phyloP scores from a whole-genome alignment of 345 rosid genomes.

The Dovyalis caffra region DNA sequence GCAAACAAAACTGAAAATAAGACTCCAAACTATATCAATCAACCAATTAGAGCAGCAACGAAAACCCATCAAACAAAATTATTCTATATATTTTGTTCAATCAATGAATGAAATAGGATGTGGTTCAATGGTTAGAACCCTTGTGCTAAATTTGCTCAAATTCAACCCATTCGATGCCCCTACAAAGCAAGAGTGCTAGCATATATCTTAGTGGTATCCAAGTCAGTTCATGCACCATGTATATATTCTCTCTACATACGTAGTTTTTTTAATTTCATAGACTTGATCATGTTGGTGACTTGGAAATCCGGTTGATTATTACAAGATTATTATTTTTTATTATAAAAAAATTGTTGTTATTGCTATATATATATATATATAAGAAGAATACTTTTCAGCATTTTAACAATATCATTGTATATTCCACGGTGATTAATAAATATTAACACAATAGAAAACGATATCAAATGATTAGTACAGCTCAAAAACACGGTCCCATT shows the following conservation, averaged over 20 bases:
- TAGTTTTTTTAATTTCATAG: background rate
- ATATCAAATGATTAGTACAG: conserved; percentile 16
- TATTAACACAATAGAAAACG: background rate
- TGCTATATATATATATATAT: too few relatives aligned
- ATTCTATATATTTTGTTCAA: too few relatives aligned
- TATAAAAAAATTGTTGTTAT: too few relatives aligned
- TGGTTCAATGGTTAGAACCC: too few relatives aligned
- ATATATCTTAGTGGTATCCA: conserved; percentile 17
- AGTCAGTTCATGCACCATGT: conserved; percentile 9
- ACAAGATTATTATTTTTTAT: background rate
- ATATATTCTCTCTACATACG: background rate
- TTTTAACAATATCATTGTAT: too few relatives aligned
- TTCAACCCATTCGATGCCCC: background rate
- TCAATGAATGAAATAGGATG: background rate
- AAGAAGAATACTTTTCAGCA: too few relatives aligned
- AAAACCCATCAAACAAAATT: too few relatives aligned
- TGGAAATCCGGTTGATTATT: background rate
- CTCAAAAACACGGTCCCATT: conserved; percentile 3
- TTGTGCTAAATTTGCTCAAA: background rate
- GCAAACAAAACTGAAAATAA: too few relatives aligned
- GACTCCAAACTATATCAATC: too few relatives aligned
- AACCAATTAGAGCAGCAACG: too few relatives aligned
- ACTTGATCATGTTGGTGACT: conserved; percentile 3
- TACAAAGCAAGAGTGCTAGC: background rate
- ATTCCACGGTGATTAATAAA: background rate